Evolutionary conservation across 108 stramenopile genomes (phyloP), one percentile per base, ranked within the genome.

Genomic region (Discostella pseudostelligera): DNA sequence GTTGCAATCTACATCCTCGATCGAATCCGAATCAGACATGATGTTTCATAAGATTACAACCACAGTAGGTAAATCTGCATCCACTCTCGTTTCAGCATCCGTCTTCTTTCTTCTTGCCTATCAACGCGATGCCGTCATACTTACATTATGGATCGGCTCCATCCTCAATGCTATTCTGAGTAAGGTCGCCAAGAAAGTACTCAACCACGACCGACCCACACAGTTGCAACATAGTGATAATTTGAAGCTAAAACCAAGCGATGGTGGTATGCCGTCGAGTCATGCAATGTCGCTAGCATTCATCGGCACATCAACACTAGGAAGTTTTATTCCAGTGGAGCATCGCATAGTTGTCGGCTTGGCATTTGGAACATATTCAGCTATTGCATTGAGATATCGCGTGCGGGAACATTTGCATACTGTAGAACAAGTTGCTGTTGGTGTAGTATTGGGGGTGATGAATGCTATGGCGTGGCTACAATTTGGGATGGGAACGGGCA

Each of bases 211-310:
- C 26, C 80, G 90, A 56, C 90, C 90, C 2, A 39, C 36, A 5
- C 39, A 46, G 14, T 54, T 67, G 54, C 40, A 42, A 37, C 9
- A 21, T 37, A 67, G 56, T 21, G 55, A 67, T 24, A 45, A 60
- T 11, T 46, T 82, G 24, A 79, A 59, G 57, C 37, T 80, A 9
- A 80, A 86, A 56, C 92, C 92, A 1, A 86, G 83, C 62, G 92
- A 94, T 69, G 79, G 79, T 20, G 92, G 92, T 0, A 71, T 71
- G 92, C 92, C 92, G 6, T 79, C 76, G 3, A 87, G 85, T 24
- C 92, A 94, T 65, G 92, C 87, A n/a, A 94, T 90, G 89, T 86
- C 84, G 66, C 69, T 94, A 29, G 89, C 87, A 5, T 94, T 94
- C 53, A 90, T 94, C 53, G 84, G 81, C 0, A 88, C 82, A 16